Percentiles rank a stretch among this genome's conserved stretches.
phyloP scores from a whole-genome alignment of 31 red algal genomes.

The Asparagopsis taxiformis region DNA sequence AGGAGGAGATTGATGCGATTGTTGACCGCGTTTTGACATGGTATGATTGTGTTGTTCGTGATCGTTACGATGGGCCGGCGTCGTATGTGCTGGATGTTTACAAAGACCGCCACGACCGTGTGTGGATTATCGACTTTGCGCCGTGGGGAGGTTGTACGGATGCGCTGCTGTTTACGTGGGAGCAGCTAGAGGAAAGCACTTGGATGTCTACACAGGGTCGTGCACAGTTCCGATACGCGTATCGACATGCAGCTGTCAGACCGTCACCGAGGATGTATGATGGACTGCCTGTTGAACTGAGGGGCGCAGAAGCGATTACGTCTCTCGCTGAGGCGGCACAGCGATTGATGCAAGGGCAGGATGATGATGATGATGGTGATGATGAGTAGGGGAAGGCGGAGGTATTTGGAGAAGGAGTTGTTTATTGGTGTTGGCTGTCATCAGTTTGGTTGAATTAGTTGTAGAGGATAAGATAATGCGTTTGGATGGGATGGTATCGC shows the following conservation, averaged over 20 bases:
- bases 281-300: slow-evolving; percentile 50
- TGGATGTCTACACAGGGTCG: slow-evolving; percentile 41
- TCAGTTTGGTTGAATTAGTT: neutral
- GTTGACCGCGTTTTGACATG: slow-evolving; percentile 9
- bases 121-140: slow-evolving; percentile 61
- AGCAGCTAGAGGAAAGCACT: slow-evolving; percentile 17
- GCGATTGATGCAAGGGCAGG: slow-evolving; percentile 9
- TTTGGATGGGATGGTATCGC: neutral
- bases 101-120: slow-evolving; percentile 24
- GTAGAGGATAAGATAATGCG: neutral
- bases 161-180: slow-evolving; percentile 38
- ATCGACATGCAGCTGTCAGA: slow-evolving; percentile 3
- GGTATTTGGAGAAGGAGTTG: neutral
- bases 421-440: neutral
- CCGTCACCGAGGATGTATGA: slow-evolving; percentile 28
- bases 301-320: slow-evolving; percentile 8
- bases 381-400: neutral
- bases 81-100: slow-evolving; percentile 45
- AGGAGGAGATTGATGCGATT: slow-evolving; percentile 44
- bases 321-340: slow-evolving; percentile 26
- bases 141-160: slow-evolving; percentile 24
- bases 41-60: slow-evolving; percentile 6
- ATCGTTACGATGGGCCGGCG: slow-evolving; percentile 4
- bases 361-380: neutral
- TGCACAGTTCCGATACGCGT: slow-evolving; percentile 44